Conservation (phyloP, 305 asterid species). For the Solanum hybrid region DNA sequence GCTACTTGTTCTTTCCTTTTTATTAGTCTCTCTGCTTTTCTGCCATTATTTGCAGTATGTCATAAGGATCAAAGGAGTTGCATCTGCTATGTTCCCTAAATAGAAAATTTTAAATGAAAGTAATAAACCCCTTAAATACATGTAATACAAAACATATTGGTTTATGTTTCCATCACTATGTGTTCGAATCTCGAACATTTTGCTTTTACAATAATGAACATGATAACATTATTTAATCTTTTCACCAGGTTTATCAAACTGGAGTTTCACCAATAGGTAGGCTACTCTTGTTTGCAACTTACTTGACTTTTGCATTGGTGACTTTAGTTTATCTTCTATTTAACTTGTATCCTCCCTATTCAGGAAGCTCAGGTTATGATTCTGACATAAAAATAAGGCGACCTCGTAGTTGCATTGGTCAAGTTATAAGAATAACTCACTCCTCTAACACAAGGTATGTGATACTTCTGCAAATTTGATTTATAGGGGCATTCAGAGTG, state of each 20-base stretch:
- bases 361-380: constrained; percentile 35
- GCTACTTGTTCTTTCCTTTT: constrained; percentile 1
- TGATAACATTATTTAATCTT: background rate
- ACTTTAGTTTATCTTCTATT: background rate
- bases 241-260: background rate
- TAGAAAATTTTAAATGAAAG: background rate
- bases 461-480: background rate
- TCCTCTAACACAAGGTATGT: constrained; percentile 52
- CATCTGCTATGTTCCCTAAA: background rate
- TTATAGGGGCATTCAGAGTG: background rate
- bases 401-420: constrained; percentile 61
- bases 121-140: background rate
- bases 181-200: background rate
- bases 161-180: background rate
- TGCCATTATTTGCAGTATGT: background rate
- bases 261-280: background rate
- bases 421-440: constrained; percentile 41
- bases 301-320: background rate
- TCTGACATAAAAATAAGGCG: constrained; percentile 33
- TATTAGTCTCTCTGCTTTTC: background rate
- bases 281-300: background rate
- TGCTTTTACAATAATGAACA: background rate
- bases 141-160: background rate
- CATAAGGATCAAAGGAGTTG: constrained; percentile 3
- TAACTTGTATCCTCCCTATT: constrained; percentile 6